These are phyloP conservation scores for Capsella bursapastoris DNA, from an alignment of 345 rosid genomes.

Conservation along the genomic window DNA sequence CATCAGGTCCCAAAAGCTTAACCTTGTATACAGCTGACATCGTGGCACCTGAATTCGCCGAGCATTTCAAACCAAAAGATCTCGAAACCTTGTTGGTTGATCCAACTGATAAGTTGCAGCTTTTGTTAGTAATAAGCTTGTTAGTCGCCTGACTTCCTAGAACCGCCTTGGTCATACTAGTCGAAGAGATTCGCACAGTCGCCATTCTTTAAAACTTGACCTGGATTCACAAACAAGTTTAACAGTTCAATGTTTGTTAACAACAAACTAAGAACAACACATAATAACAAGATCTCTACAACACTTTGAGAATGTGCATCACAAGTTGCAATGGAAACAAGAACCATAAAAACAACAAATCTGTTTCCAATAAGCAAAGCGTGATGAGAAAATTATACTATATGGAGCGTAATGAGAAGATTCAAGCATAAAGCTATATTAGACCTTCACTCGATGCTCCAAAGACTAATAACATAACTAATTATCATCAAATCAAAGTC, in stretches of 20 bases:
- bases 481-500: neutral
- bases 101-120: constrained; percentile 45
- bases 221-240: constrained; percentile 19
- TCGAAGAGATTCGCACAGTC: constrained; percentile 50
- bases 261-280: neutral
- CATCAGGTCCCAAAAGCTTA: constrained; percentile 74
- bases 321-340: constrained; percentile 33
- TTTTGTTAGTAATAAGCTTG: constrained; percentile 37
- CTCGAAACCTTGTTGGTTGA: constrained; percentile 56
- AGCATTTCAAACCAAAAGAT: constrained; percentile 65
- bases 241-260: neutral
- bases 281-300: neutral
- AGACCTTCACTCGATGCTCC: constrained; percentile 76
- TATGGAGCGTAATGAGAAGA: constrained; percentile 75
- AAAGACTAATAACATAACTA: constrained; percentile 10
- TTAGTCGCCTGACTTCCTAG: constrained; percentile 46
- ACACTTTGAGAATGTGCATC: constrained; percentile 30
- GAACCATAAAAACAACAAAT: constrained; percentile 38
- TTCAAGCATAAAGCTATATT: constrained; percentile 51
- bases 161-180: constrained; percentile 53
- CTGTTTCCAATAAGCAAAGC: constrained; percentile 35
- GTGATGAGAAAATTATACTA: constrained; percentile 38
- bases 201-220: constrained; percentile 50
- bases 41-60: constrained; percentile 49
- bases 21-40: constrained; percentile 73